Conservation (phyloP, 257 asterid genomes). For the Catharanthus roseus region DNA sequence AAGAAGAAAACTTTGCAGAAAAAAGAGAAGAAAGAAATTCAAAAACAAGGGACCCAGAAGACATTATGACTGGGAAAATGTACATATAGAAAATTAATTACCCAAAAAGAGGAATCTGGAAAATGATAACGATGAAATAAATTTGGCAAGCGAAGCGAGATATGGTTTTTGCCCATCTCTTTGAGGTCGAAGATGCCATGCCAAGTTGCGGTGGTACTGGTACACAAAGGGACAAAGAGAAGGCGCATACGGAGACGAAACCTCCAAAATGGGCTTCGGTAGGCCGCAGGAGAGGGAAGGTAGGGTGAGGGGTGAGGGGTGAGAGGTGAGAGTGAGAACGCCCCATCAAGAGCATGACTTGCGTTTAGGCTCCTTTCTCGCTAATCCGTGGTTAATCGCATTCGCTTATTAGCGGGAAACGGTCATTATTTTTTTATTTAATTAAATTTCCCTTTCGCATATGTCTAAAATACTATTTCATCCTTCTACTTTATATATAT, state of each 20-base stretch:
- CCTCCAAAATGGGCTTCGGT: too few species aligned
- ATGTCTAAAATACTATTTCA: too few species aligned
- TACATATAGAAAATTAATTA: background rate
- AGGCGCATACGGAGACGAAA: background rate
- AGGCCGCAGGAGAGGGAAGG: too few species aligned
- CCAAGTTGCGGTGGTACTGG: conserved; percentile 9
- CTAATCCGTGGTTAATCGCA: background rate
- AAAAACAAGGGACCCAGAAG: background rate
- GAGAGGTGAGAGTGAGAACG: too few species aligned
- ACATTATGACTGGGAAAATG: background rate
- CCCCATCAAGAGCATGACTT: background rate
- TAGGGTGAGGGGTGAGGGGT: background rate
- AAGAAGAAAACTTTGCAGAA: background rate
- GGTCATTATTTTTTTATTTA: too few species aligned
- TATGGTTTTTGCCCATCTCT: conserved; percentile 41
- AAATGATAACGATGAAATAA: conserved; percentile 44
- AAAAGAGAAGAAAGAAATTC: background rate
- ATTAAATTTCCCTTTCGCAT: too few species aligned
- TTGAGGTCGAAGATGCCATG: conserved; percentile 44
- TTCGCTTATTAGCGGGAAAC: too few species aligned
- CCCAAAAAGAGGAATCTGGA: conserved; percentile 75
- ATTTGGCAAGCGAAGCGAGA: conserved; percentile 40
- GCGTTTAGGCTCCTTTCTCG: background rate
- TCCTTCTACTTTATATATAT: too few species aligned
- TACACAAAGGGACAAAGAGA: background rate